Evolutionary conservation across 345 rosid species (phyloP).

Genomic region (Salix purpurea): DNA sequence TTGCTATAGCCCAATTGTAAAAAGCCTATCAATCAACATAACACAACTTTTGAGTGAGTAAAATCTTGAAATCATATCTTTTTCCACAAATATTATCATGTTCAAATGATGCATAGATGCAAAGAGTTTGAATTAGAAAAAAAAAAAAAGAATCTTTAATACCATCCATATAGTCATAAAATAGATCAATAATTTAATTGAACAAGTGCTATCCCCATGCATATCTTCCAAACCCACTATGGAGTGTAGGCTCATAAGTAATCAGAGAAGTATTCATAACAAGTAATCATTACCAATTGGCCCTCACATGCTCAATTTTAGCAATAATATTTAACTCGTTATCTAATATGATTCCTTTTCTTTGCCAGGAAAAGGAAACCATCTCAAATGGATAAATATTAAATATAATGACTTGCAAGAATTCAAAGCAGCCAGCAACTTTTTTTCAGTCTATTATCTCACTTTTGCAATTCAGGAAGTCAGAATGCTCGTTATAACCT

Average conservation of each 20-base stretch:
- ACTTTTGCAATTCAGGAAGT: background rate
- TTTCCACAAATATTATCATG: too few relatives aligned
- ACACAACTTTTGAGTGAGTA: conserved; percentile 3
- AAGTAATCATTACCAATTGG: background rate
- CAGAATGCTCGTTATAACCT: conserved; percentile 1
- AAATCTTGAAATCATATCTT: background rate
- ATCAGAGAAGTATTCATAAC: background rate
- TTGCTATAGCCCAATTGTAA: conserved; percentile 99
- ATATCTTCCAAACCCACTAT: background rate
- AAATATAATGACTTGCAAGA: background rate
- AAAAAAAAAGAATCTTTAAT: too few relatives aligned
- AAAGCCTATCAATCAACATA: conserved; percentile 63
- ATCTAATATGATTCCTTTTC: background rate
- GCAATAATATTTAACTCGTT: background rate
- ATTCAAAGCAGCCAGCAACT: background rate
- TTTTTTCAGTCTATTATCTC: background rate
- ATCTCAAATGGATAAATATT: background rate
- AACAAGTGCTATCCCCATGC: background rate
- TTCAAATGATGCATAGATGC: too few relatives aligned
- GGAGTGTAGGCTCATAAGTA: background rate
- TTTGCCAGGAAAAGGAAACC: background rate
- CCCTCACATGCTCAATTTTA: background rate
- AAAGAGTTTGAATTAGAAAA: too few relatives aligned
- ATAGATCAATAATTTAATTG: too few relatives aligned
- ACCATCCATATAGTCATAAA: too few relatives aligned